Base-by-base conservation (phyloP, 306 rosid species). In the Medicago ruthenica region DNA sequence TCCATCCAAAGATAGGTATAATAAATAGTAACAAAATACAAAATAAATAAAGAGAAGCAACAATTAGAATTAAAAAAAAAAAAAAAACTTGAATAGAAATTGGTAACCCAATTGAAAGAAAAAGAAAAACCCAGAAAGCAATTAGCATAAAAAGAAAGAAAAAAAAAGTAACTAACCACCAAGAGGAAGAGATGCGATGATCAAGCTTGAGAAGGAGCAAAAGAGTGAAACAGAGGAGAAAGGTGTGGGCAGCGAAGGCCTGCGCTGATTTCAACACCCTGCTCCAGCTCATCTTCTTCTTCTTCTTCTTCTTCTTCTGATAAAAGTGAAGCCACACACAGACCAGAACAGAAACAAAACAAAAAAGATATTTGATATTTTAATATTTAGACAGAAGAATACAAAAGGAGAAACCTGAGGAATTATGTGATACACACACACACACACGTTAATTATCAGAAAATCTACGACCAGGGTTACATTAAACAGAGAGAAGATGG, bases 161-260 rank as follows among this genome's bases (percentile, higher is more conserved):
- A 6, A 20, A 18, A 51, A 59, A 69, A 27, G 31, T 3, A 27
- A 80, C 93, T 77, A 81, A 96, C 99, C 99, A 96, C 99, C 99
- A 96, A 79, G 97, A 90, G 81, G 59, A 82, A 63, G 79, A 85
- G 82, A 90, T 69, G 66, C 37, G 77, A 31, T 83, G 94, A 80
- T 96, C 98, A 79, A 96, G 98, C 94, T 90, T 96, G 85, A 96
- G 84, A 78, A 96, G 89, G 60, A 96, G 97, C 71, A 96, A 74
- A 7, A 88, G 90, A 65, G 98, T 96, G 83, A 92, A 96, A 81
- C 79, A 87, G n/a, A 92, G 69, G 36, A 90, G 97, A 59, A 89
- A 82, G 75, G 77, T 79, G 79, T 96, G 99, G n/a, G 98, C 98
- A 37, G 87, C 84, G 13, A 92, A 75, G 47, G 96, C 91, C 77